A percentile compares a stretch with the other conserved stretches of the same genome.
phyloP scores from a whole-genome alignment of 2,329 filamentous ascomycete species.

The Aurifilum marmelostoma region DNA sequence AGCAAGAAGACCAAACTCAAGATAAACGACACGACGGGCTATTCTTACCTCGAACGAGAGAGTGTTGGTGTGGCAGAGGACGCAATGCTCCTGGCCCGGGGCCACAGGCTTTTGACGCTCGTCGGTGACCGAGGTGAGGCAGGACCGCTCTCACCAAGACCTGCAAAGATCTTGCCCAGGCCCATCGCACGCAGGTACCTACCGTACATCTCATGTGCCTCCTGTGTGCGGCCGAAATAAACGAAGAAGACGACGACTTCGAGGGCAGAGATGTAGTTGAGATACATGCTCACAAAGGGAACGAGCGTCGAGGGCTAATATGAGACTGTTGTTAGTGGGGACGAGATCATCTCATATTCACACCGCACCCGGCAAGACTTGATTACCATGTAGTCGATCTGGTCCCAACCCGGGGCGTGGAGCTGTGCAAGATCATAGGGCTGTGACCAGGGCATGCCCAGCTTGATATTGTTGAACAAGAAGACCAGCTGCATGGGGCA shows the following conservation, averaged over 20 bases:
- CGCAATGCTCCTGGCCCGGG: constrained; percentile 12
- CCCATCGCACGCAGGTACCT: constrained; percentile 43
- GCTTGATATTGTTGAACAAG: constrained; percentile 45
- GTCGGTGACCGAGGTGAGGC: constrained; percentile 31
- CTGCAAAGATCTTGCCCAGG: constrained; percentile 48
- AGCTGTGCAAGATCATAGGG: constrained; percentile 48
- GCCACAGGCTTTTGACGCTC: constrained; percentile 17
- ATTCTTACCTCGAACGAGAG: constrained; percentile 5
- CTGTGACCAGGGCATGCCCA: constrained; percentile 35
- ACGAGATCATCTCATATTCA: neutral
- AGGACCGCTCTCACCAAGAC: constrained; percentile 39
- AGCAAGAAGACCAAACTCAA: neutral
- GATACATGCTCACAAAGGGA: constrained; percentile 46
- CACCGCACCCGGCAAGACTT: neutral
- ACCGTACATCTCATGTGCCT: constrained; percentile 56
- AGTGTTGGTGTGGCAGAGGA: constrained; percentile 2
- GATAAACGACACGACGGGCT: neutral
- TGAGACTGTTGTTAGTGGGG: neutral
- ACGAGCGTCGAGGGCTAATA: constrained; percentile 43
- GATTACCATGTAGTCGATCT: constrained; percentile 48
- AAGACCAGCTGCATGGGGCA: constrained; percentile 51
- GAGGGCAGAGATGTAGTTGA: constrained; percentile 53
- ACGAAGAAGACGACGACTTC: constrained; percentile 52
- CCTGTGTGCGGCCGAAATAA: constrained; percentile 60
- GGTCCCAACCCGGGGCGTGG: constrained; percentile 51